Evolutionary conservation across 2,329 filamentous ascomycete genomes (phyloP), one percentile per base, ranked within the genome.

Genomic region (Penicillium decumbens): DNA sequence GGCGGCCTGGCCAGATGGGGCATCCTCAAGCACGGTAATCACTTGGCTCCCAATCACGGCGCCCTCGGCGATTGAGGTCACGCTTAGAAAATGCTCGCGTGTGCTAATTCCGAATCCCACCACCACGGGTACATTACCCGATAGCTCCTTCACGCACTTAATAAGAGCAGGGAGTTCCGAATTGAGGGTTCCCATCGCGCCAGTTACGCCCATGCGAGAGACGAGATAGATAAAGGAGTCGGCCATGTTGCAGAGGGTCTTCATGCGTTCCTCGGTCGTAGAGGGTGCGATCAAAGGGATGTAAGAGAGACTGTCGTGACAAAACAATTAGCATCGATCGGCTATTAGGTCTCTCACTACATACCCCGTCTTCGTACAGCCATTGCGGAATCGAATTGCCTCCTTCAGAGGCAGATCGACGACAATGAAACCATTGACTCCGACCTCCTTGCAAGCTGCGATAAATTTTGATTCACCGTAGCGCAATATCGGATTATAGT

Each of bases 161-260:
- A 96, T 76, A 25, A 96, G 80, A 41, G 85, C 82, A 4, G 89
- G 88, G 27, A 97, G 81, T 45, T 84, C 83, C 28, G 82, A 77
- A 68, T 87, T 93, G 59, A 97, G 75, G n/a, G 83, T 83, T 27
- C 89, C 89, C 0, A 83, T 83, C 7, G 89, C 90, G 57, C 92
- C 92, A 3, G 91, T 97, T 41, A 96, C 90, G 53, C 92, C 93
- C 85, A 95, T 92, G 56, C 90, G 81, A 23, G 91, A 96, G 44
- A 96, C 90, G 51, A 97, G 88, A 68, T 97, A 97, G 73, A 97
- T 93, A 75, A 96, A 97, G 1, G 91, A 95, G 72, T 96, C 90
- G 62, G 92, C 91, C 53, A 96, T 89, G 65, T 87, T 82, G 80
- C 92, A 97, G 13, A 97, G 84, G 37, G 95, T 79, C 73, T 87